Percentiles rank a stretch among this genome's conserved stretches.
These are phyloP conservation scores for Aspergillus versicolor DNA, from an alignment of 2,329 filamentous ascomycete species.

Conservation along the genomic window DNA sequence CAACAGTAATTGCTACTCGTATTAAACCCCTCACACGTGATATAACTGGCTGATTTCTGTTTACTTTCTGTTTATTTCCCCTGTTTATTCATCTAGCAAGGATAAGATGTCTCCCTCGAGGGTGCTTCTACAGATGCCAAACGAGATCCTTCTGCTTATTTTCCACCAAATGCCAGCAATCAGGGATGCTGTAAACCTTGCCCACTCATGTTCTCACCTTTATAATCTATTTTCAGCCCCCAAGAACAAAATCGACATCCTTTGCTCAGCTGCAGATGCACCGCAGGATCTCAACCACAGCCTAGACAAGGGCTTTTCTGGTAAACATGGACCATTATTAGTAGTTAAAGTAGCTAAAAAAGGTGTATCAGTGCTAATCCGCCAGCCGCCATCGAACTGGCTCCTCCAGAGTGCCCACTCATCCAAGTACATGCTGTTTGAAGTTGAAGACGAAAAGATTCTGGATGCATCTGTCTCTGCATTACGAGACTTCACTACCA, in stretches of 20 bases:
- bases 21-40: no score
- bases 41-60: no score
- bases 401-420: neutral
- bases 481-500: neutral
- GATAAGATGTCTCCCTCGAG: neutral
- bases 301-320: neutral
- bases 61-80: no score
- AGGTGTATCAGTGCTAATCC: neutral
- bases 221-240: neutral
- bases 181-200: neutral
- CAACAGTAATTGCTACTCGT: no score
- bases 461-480: neutral
- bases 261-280: neutral
- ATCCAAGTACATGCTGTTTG: neutral
- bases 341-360: neutral
- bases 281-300: neutral
- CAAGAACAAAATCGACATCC: neutral
- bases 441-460: neutral
- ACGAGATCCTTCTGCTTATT: conserved; percentile 2
- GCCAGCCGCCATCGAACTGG: neutral
- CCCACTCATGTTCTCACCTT: neutral
- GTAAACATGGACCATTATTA: neutral
- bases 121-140: neutral
- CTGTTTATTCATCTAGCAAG: no score
- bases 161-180: neutral